phyloP scores from a whole-genome alignment of 176 grass and related monocot genomes.

The Lolium multiflorum region DNA sequence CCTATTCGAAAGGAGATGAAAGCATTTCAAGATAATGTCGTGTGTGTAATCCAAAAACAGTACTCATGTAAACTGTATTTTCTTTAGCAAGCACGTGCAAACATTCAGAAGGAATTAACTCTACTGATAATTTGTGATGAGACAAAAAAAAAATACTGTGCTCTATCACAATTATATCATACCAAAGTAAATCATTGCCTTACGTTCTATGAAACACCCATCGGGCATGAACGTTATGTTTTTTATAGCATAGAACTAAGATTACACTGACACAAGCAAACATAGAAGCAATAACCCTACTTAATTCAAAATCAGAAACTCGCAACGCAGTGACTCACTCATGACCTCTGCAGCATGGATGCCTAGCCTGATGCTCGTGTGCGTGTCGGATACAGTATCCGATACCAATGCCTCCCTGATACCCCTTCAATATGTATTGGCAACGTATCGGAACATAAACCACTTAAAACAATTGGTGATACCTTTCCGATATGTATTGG shows the following conservation, averaged over 20 bases:
- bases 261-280: neutral
- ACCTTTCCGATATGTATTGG: too few species aligned
- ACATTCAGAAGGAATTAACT: too few species aligned
- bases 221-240: neutral
- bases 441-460: too few species aligned
- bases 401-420: too few species aligned
- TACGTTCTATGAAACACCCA: neutral
- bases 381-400: too few species aligned
- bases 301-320: neutral
- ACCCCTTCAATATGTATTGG: too few species aligned
- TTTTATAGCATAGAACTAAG: neutral
- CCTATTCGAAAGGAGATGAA: slow-evolving; percentile 53
- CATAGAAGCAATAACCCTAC: neutral
- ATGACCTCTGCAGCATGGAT: too few species aligned
- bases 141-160: too few species aligned
- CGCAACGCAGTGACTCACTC: neutral
- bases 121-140: too few species aligned
- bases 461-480: too few species aligned
- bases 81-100: neutral
- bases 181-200: neutral
- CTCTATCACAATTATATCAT: neutral
- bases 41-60: neutral
- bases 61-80: neutral
- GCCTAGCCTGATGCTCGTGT: too few species aligned
- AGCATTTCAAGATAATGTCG: slow-evolving; percentile 19